Evolutionary conservation across 192 early-diverging fungal species (phyloP).

Genomic region (Rhizoclosmatium sp.): DNA sequence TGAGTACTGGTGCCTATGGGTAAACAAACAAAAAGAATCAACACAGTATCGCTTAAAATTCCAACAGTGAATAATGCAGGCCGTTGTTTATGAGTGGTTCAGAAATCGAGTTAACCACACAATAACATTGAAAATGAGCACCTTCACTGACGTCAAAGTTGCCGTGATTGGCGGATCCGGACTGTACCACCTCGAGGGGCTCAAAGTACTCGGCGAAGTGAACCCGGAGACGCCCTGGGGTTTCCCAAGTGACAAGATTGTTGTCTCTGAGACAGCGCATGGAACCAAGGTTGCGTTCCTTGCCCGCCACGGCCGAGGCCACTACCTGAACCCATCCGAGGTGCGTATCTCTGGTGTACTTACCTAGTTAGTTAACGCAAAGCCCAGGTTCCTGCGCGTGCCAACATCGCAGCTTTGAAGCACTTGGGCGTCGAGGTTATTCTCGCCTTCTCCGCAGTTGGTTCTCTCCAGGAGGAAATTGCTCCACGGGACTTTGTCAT

Average conservation of each 20-base stretch:
- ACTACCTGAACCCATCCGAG: conserved; percentile 60
- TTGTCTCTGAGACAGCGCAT: conserved; percentile 72
- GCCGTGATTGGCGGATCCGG: conserved; percentile 96
- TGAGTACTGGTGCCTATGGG: too few relatives aligned
- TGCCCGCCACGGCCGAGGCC: conserved; percentile 92
- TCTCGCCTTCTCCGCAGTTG: conserved; percentile 96
- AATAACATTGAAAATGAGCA: too few relatives aligned
- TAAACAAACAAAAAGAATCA: too few relatives aligned
- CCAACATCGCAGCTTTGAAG: conserved; percentile 99
- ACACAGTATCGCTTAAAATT: too few relatives aligned
- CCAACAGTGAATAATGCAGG: too few relatives aligned
- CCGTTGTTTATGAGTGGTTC: too few relatives aligned
- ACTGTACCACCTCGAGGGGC: conserved; percentile 64
- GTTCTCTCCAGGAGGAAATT: conserved; percentile 93
- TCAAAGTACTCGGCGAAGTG: conserved; percentile 81
- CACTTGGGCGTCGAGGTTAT: conserved; percentile 90
- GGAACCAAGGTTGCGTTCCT: conserved; percentile 94
- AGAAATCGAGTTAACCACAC: too few relatives aligned
- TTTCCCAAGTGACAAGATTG: conserved; percentile 85
- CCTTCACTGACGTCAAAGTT: conserved; percentile 44
- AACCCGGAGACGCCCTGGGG: conserved; percentile 86
- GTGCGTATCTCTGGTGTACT: background rate
- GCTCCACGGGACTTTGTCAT: conserved; percentile 94
- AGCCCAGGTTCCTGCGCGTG: conserved; percentile 91
- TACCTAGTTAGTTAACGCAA: conserved; percentile 57